A percentile compares a stretch with the other conserved stretches of the same genome.
phyloP scores from a whole-genome alignment of 495 filamentous ascomycete species.

The Penicillium chermesinum region DNA sequence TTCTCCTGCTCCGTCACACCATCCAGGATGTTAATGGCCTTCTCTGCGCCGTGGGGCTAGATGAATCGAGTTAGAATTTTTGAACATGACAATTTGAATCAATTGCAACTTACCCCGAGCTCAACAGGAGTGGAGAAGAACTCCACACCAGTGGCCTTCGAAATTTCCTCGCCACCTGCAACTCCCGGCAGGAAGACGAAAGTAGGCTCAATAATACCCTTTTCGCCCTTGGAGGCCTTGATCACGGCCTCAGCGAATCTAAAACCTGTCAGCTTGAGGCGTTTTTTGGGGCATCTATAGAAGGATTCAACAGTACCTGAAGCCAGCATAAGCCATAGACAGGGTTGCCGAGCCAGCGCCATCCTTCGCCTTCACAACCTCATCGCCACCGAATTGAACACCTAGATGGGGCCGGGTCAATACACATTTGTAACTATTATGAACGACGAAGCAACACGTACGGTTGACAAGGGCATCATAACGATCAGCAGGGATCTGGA shows the following conservation, averaged over 20 bases:
- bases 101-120: constrained; percentile 68
- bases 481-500: constrained; percentile 80
- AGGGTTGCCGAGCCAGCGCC: constrained; percentile 92
- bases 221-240: constrained; percentile 80
- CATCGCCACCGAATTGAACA: constrained; percentile 97
- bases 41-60: constrained; percentile 76
- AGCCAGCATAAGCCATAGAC: constrained; percentile 97
- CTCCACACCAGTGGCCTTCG: constrained; percentile 74
- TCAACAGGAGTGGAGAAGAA: constrained; percentile 96
- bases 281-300: background rate
- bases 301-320: constrained; percentile 54
- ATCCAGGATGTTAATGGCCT: constrained; percentile 71
- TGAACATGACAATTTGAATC: too few relatives aligned
- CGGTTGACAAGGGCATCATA: constrained; percentile 82
- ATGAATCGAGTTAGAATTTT: constrained; percentile 10
- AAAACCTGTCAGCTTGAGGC: constrained; percentile 22
- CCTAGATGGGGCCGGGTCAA: constrained; percentile 38
- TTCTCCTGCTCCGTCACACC: constrained; percentile 76
- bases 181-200: constrained; percentile 92
- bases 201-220: constrained; percentile 87
- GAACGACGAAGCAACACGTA: constrained; percentile 29
- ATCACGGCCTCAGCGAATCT: constrained; percentile 92
- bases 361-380: constrained; percentile 97
- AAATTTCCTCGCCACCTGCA: constrained; percentile 76
- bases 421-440: background rate